Evolutionary conservation across 2,329 filamentous ascomycete species (phyloP).

Genomic region (Hymenoscyphus fraxineus): DNA sequence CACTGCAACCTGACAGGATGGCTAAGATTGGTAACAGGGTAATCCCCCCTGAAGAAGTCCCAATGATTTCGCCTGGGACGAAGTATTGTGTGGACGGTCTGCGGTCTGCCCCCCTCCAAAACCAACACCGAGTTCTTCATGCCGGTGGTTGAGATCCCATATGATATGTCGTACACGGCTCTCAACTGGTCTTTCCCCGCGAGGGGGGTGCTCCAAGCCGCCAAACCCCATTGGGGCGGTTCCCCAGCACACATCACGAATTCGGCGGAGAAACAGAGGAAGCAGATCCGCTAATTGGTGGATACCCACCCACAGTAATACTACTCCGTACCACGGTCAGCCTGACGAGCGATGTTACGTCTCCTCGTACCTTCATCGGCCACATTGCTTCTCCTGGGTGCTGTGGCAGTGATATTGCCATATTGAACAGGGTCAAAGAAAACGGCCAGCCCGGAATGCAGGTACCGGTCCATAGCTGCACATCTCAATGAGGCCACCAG

Average conservation of each 20-base stretch:
- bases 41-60: no score
- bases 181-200: neutral
- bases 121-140: no score
- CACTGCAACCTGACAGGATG: no score
- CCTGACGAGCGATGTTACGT: neutral
- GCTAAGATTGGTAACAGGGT: no score
- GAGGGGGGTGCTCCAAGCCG: neutral
- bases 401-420: constrained; percentile 15
- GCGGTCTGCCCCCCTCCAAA: neutral
- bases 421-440: constrained; percentile 15
- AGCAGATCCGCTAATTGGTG: neutral
- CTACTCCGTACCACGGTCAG: neutral
- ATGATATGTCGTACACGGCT: neutral
- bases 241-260: neutral
- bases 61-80: no score
- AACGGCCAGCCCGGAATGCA: constrained; percentile 17
- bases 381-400: constrained; percentile 6
- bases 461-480: constrained; percentile 14
- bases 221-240: neutral
- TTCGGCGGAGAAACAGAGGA: neutral
- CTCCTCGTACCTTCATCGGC: neutral
- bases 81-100: neutral
- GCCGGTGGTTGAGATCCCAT: neutral
- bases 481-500: no score
- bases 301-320: neutral